Evolutionary conservation across 164 flowering plant genomes (phyloP), one percentile per base, ranked within the genome.

Genomic region (grape (Vitis vinifera)): DNA sequence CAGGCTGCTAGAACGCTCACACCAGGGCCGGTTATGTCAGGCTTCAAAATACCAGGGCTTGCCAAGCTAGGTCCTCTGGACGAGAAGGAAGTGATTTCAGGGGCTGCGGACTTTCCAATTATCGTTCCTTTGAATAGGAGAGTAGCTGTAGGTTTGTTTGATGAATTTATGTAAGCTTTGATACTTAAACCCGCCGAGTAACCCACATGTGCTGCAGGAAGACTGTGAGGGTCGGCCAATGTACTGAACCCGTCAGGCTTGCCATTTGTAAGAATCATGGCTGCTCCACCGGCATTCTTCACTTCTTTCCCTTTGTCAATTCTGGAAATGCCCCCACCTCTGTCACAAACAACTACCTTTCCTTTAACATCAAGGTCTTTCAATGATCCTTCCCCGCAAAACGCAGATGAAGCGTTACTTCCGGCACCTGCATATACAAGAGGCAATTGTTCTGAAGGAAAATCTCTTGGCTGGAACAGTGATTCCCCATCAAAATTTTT

Each of bases 11-110:
- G 61, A 61, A 88, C 83, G 77, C 69, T 81, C 6, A 78, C 80
- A 29, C 92, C 86, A 0, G 91, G 90, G 3, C 89, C 89, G 4
- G 83, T 78, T 9, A 87, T 85, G 67, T 89, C 89, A 0, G 90
- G 93, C 63, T 89, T 89, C 17, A 89, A 58, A 29, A 87, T 84
- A 8, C 85, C 89, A 0, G 81, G 81, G 60, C 82, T 80, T 11
- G 61, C 71, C 7, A 50, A 0, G 65, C 71, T 86, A 1, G 86
- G 92, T 3, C 92, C 92, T 77, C 92, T 76, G 1, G 87, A 80
- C 3, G 90, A 86, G 66, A 82, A 88, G 1, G 82, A 75, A 48
- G 82, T 51, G 9, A 88, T 86, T 0, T 16, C 55, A 4, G 90
- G 90, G 10, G 90, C 74, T 2, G 62, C 23, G 10, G 74, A 1